A percentile compares a stretch with the other conserved stretches of the same genome.
phyloP scores from a whole-genome alignment of 1,284 basidiomycete genomes.

The Anthracocystis walkeri region DNA sequence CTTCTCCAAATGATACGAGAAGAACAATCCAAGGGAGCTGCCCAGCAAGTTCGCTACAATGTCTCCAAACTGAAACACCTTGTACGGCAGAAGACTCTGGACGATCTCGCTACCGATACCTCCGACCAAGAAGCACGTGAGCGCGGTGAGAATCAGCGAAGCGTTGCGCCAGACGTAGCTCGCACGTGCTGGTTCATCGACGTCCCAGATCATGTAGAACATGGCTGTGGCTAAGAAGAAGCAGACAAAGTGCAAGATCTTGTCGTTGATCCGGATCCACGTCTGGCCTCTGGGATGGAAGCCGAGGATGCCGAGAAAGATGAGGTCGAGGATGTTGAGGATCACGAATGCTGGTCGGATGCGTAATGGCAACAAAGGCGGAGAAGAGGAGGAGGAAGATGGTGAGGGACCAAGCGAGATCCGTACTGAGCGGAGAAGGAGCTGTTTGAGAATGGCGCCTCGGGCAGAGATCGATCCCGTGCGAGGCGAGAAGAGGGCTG shows the following conservation, averaged over 20 bases:
- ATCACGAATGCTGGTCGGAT: conserved; percentile 59
- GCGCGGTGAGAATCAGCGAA: conserved; percentile 77
- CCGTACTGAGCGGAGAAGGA: conserved; percentile 48
- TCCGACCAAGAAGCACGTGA: conserved; percentile 73
- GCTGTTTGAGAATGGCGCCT: conserved; percentile 28
- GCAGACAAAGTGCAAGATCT: conserved; percentile 84
- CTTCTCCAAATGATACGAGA: conserved; percentile 54
- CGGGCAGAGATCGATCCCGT: conserved; percentile 22
- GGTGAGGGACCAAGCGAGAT: conserved; percentile 14
- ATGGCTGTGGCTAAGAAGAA: conserved; percentile 81
- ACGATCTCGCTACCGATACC: conserved; percentile 87
- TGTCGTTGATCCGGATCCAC: conserved; percentile 80
- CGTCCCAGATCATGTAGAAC: conserved; percentile 87
- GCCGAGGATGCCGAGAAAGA: conserved; percentile 61
- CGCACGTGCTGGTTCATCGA: conserved; percentile 77
- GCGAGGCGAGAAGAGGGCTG: conserved; percentile 14
- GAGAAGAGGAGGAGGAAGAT: neutral
- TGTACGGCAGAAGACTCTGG: conserved; percentile 84
- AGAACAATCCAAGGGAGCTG: conserved; percentile 78
- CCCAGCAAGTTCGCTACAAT: conserved; percentile 85
- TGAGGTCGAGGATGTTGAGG: conserved; percentile 53
- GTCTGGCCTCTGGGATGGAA: conserved; percentile 62
- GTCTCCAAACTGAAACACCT: conserved; percentile 82
- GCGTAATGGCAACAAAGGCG: conserved; percentile 50
- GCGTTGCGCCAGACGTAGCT: conserved; percentile 87